These are phyloP conservation scores for Trifolium dubium DNA, from an alignment of 306 rosid genomes.

Conservation along the genomic window DNA sequence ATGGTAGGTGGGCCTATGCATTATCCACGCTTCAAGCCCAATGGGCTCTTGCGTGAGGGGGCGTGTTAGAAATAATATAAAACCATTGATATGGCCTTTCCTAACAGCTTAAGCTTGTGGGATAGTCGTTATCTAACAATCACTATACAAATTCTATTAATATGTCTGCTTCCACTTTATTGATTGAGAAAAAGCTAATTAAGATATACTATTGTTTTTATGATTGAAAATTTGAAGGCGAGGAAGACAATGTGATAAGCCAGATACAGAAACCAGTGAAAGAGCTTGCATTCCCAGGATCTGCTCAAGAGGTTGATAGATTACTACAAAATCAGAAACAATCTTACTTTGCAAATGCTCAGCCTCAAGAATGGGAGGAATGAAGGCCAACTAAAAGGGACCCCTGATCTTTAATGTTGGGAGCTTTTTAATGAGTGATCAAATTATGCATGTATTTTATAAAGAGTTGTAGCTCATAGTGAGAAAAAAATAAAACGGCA, in stretches of 20 bases:
- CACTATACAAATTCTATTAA: neutral
- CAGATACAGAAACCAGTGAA: constrained; percentile 39
- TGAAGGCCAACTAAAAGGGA: neutral
- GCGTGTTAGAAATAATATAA: no score
- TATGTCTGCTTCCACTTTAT: neutral
- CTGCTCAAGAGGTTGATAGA: constrained; percentile 39
- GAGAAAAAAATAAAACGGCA: neutral
- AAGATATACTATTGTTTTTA: neutral
- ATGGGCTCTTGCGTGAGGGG: no score
- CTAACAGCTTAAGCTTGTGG: no score
- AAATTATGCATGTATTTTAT: neutral
- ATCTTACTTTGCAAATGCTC: constrained; percentile 44
- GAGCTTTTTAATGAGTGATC: neutral
- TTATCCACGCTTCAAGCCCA: no score
- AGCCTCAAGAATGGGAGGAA: constrained; percentile 15
- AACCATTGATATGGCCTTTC: no score
- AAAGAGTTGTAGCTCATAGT: neutral
- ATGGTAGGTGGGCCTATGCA: no score
- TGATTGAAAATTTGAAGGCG: constrained; percentile 38
- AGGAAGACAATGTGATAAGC: constrained; percentile 47
- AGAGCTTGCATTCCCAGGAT: constrained; percentile 38
- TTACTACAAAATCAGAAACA: constrained; percentile 35
- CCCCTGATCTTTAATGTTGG: constrained; percentile 34
- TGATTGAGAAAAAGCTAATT: neutral
- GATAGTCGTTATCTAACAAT: no score